Conservation (phyloP, 1,284 basidiomycete species). For the Sphagnurus paluster region DNA sequence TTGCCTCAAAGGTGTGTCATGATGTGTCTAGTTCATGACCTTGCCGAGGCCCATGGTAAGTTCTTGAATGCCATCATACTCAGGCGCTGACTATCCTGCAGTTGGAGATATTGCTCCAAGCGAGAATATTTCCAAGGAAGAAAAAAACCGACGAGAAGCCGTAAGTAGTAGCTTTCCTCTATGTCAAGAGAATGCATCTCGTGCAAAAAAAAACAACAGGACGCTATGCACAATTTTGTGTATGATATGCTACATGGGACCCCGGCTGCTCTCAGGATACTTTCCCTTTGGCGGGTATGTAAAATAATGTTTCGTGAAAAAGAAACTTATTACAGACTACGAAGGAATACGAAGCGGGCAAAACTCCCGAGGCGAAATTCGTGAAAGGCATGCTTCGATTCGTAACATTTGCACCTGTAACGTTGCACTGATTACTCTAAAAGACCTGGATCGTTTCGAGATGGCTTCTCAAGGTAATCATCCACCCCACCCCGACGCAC, state of each 20-base stretch:
- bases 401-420: not conserved
- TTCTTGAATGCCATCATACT: not conserved
- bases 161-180: constrained; percentile 37
- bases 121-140: constrained; percentile 81
- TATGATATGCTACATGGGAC: constrained; percentile 86
- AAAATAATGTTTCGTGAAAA: not conserved
- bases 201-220: constrained; percentile 43
- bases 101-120: constrained; percentile 94
- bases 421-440: not conserved
- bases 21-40: constrained; percentile 91
- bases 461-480: constrained; percentile 78
- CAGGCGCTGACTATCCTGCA: constrained; percentile 20
- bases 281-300: constrained; percentile 71
- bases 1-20: constrained; percentile 74
- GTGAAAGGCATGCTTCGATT: constrained; percentile 75
- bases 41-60: constrained; percentile 90
- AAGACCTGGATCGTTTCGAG: constrained; percentile 92
- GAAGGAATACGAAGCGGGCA: constrained; percentile 89
- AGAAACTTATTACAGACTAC: not conserved
- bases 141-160: constrained; percentile 78
- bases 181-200: not conserved
- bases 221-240: constrained; percentile 90
- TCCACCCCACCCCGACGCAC: not conserved
- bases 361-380: constrained; percentile 82
- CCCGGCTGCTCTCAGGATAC: constrained; percentile 77